Base-by-base conservation (phyloP, 2,329 filamentous ascomycete species). In the Aspergillus fumigatiaffinis region DNA sequence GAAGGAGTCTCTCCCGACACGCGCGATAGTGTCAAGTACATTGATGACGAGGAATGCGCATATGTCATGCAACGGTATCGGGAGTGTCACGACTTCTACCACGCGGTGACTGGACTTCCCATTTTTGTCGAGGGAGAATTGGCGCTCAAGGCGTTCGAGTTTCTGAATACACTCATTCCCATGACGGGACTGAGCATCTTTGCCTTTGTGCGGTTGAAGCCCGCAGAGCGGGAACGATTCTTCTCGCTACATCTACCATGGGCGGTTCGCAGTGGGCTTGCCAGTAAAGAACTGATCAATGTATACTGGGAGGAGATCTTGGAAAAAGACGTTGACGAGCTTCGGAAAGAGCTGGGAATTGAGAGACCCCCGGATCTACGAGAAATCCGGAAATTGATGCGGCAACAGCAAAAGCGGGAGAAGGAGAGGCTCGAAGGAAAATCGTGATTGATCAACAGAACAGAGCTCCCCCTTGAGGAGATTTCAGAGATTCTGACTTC, bases 61-160 rank as follows among this genome's bases (percentile, higher is more conserved):
- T 99, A 97, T 78, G 94, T 97, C 20, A 95, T 99, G 90, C 94
- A 97, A 79, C 86, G 94, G 54, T 99, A 99, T 76, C 87, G 94
- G 60, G 94, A 99, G 76, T 96, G 90, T 64, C 94, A 99, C 74
- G 94, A 99, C 73, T 97, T 99, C 76, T 97, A 95, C 78, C 94
- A 99, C 74, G 93, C 94, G 0, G 80, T 99, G 53, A 96, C 92
- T 0, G 93, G 93, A 0, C 77, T 99, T 50, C 94, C 94, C 0
- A 85, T 95, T 46, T 88, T 96, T 61, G 84, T 92, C n/a, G 94
- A 99, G 79, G 94, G 94, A 26, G 94, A 99, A 79, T 84, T 99
- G 12, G 94, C 93, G n/a, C 83, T 99, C 65, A 99, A 99, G 77
- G 92, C 92, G 0, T 96, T 99, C 65, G 94, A 99, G 78, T 99